Evolutionary conservation across 148 eudicot species (phyloP), one percentile per base, ranked within the genome.

Genomic region (Persicaria maculosa): DNA sequence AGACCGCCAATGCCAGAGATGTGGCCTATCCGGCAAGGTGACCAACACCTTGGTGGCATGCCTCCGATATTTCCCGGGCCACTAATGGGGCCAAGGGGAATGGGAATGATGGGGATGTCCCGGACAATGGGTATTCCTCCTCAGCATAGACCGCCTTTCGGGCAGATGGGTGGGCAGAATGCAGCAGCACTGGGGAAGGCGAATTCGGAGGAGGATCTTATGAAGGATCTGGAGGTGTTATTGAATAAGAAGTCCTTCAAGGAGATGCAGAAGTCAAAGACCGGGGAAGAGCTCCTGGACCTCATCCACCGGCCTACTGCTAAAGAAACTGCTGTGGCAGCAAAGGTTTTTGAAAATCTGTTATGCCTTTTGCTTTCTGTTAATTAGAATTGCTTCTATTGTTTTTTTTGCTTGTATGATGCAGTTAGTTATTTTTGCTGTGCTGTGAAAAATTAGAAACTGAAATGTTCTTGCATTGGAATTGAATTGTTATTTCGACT

Each of bases 251-350:
- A 91, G 84, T 85, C 97, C 25, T 94, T 90, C 46, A 88, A 76
- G 86, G 98, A 94, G 77, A 19, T 84, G 87, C 98, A 90, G 85
- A 90, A 91, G 72, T 94, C 98, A 3, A 89, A 94, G 80, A 89
- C 96, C 17, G 97, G 98, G n/a, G 91, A 94, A 84, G 98, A 91
- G 89, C 85, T 94, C 11, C 72, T 91, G 73, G 90, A 94, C 80
- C 92, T 94, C 70, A 92, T 94, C 65, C 96, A 86, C 69, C 79
- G 96, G n/a, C 97, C 96, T 2, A 94, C 96, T 83, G 96, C 97
- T 6, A 90, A 55, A 77, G 98, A 91, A 84, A 87, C 87, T 73
- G 93, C 96, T 31, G 89, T 87, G 61, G 98, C 98, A 22, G 96
- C 90, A 7, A 94, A 86, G 93, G 98, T 93, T 50, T 20, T 61